Conservation (phyloP, 2,329 filamentous ascomycete genomes). For the Niveomyces coronatus region DNA sequence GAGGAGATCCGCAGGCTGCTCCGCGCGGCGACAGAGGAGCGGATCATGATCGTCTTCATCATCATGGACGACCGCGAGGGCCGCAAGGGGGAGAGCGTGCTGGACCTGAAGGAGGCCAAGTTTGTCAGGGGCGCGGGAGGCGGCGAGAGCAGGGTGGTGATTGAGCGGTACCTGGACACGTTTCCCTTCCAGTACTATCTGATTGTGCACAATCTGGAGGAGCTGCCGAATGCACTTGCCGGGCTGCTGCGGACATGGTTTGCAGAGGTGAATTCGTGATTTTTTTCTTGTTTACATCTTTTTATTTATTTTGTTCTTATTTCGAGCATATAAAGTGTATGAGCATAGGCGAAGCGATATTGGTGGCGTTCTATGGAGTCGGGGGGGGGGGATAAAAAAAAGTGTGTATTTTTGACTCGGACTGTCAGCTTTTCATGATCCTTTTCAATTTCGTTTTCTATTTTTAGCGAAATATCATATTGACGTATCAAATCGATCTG, state of each 20-base stretch:
- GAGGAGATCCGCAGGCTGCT: slow-evolving; percentile 73
- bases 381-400: no score
- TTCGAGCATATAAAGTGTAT: slow-evolving; percentile 3
- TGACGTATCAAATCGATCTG: no score
- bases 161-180: slow-evolving; percentile 84
- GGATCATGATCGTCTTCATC: slow-evolving; percentile 97
- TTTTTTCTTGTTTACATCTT: not conserved
- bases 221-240: slow-evolving; percentile 80
- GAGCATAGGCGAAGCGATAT: no score
- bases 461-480: no score
- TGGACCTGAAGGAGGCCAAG: slow-evolving; percentile 79
- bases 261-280: slow-evolving; percentile 50
- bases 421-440: no score
- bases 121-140: slow-evolving; percentile 66
- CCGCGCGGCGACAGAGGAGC: slow-evolving; percentile 78
- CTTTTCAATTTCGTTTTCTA: no score
- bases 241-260: slow-evolving; percentile 94
- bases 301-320: not conserved
- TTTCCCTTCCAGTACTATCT: slow-evolving; percentile 98
- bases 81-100: slow-evolving; percentile 53
- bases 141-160: slow-evolving; percentile 58
- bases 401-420: no score
- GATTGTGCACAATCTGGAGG: slow-evolving; percentile 83
- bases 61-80: slow-evolving; percentile 64
- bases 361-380: no score